Conservation (phyloP, 148 eudicot species). For the Heliosperma pusillum region DNA sequence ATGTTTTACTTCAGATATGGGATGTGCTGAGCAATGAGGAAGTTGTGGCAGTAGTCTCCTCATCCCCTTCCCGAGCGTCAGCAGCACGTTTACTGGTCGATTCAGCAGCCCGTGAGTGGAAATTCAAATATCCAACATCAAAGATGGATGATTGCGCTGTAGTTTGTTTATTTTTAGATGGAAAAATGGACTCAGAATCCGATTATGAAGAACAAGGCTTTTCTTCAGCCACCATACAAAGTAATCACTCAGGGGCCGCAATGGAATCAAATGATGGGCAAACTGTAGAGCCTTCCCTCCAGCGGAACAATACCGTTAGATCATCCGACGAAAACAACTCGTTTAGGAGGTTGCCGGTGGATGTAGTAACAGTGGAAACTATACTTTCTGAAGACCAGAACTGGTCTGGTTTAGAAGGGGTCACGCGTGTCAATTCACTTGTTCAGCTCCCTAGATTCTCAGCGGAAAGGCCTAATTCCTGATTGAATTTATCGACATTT, state of each 20-base stretch:
- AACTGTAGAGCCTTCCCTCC: slow-evolving; percentile 68
- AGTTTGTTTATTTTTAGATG: slow-evolving; percentile 80
- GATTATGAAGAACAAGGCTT: slow-evolving; percentile 71
- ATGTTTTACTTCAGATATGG: slow-evolving; percentile 55
- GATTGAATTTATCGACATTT: not conserved
- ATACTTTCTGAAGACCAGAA: slow-evolving; percentile 52
- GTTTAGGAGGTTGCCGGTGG: slow-evolving; percentile 32
- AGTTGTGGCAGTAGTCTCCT: slow-evolving; percentile 66
- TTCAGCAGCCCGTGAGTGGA: slow-evolving; percentile 75
- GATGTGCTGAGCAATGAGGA: slow-evolving; percentile 86
- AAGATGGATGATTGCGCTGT: slow-evolving; percentile 91
- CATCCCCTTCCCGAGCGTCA: slow-evolving; percentile 45
- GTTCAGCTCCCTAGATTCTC: slow-evolving; percentile 99
- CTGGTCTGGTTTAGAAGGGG: slow-evolving; percentile 97
- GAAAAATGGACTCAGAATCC: slow-evolving; percentile 81
- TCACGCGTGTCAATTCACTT: slow-evolving; percentile 85
- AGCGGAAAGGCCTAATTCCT: slow-evolving; percentile 51
- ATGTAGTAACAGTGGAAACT: slow-evolving; percentile 32
- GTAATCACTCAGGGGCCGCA: slow-evolving; percentile 63
- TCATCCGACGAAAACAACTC: slow-evolving; percentile 55
- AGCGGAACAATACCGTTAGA: slow-evolving; percentile 75
- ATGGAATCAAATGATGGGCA: slow-evolving; percentile 80
- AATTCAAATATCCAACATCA: slow-evolving; percentile 72
- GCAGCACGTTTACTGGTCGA: slow-evolving; percentile 72
- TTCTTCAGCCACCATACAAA: slow-evolving; percentile 76